Evolutionary conservation across 129 eudicot genomes (phyloP).

Genomic region (Lactuca saligna): DNA sequence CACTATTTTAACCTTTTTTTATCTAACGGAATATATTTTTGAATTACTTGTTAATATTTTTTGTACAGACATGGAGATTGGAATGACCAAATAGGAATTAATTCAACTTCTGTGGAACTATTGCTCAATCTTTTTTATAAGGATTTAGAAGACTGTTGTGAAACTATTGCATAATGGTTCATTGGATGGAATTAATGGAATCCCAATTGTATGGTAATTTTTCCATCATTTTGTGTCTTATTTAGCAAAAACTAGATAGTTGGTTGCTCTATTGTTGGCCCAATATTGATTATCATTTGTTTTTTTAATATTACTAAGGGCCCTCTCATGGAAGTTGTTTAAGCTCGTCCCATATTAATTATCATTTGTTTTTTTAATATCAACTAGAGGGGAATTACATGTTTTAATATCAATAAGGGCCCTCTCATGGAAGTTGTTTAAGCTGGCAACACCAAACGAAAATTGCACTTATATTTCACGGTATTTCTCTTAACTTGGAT

Average conservation of each 20-base stretch:
- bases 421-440: slow-evolving; percentile 22
- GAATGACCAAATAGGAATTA: too few relatives aligned
- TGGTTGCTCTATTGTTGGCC: neutral
- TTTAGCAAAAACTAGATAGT: too few relatives aligned
- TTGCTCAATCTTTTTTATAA: too few relatives aligned
- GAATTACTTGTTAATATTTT: too few relatives aligned
- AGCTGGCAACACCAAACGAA: slow-evolving; percentile 85
- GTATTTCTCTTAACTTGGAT: slow-evolving; percentile 25
- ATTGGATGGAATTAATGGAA: slow-evolving; percentile 32
- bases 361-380: neutral
- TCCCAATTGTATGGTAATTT: slow-evolving; percentile 79
- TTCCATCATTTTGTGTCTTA: slow-evolving; percentile 9
- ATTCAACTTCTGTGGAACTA: too few relatives aligned
- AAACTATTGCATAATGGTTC: slow-evolving; percentile 66
- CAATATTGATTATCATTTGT: neutral
- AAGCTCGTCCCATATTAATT: slow-evolving; percentile 32
- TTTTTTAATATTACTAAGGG: neutral
- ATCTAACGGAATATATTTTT: too few relatives aligned
- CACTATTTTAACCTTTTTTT: too few relatives aligned
- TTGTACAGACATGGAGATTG: too few relatives aligned
- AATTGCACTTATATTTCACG: slow-evolving; percentile 86
- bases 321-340: slow-evolving; percentile 17
- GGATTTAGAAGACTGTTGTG: too few relatives aligned
- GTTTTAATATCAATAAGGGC: neutral
- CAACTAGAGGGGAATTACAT: too few relatives aligned